Evolutionary conservation across 768 basidiomycete species (phyloP), one percentile per base, ranked within the genome.

Genomic region (Amanita pallidorosea): DNA sequence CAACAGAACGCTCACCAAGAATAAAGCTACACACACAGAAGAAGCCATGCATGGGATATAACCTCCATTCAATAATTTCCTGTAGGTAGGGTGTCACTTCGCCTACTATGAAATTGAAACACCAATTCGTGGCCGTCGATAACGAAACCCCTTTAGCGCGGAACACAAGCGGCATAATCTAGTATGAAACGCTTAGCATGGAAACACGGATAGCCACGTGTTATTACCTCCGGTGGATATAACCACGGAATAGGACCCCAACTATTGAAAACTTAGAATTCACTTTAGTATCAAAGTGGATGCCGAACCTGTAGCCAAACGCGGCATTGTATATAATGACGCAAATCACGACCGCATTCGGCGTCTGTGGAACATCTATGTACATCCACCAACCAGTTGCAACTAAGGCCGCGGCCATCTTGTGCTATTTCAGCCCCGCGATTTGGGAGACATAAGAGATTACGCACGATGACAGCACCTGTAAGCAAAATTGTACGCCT

Each of bases 21-120:
- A 95, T 69, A 62, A 94, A 88, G 60, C 89, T 89, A 60, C 87
- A 83, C 7, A 78, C 78, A 62, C 91, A 92, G 66, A 91, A 93
- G 68, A 91, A 91, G 20, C 85, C 90, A 58, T 95, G 92, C 91
- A 97, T 94, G 0, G 90, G 89, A 68, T 97, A 96, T 49, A 97
- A 64, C 43, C 88, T 76, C 93, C 94, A 98, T 37, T 76, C 76
- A 57, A 97, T 95, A 18, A 77, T 65, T 53, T 93, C 90, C 66
- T 95, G 91, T 35, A 96, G 70, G 49, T 81, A 76, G 1, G 93
- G 94, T 0, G 93, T 97, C 25, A 80, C 72, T 63, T 88, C 85
- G 29, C 93, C 93, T 36, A 97, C 88, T 52, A 92, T 65, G 66
- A 85, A 95, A 65, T 93, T 93, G 72, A 89, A 89, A n/a, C 75